Evolutionary conservation across 2,329 filamentous ascomycete genomes (phyloP).

Genomic region (Penicillium digitatum): DNA sequence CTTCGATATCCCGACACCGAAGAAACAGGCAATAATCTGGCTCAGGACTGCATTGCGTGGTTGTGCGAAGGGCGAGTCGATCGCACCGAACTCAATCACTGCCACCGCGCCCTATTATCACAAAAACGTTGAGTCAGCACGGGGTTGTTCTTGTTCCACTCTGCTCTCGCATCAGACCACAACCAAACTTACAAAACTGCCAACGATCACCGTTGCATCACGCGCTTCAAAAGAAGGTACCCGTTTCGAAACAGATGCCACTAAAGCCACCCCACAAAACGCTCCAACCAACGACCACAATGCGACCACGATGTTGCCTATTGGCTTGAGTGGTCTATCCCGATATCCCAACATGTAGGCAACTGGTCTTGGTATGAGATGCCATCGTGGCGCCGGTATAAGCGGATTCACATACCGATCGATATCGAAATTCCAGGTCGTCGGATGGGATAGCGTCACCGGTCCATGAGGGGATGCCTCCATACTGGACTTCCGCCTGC

Average conservation of each 20-base stretch:
- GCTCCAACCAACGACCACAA: constrained; percentile 64
- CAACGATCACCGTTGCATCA: constrained; percentile 60
- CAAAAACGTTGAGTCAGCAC: neutral
- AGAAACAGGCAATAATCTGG: constrained; percentile 60
- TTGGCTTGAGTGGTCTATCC: constrained; percentile 29
- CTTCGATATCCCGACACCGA: constrained; percentile 62
- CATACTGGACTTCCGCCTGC: constrained; percentile 1
- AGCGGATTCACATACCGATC: constrained; percentile 71
- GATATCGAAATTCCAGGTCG: constrained; percentile 61
- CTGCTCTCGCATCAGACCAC: neutral
- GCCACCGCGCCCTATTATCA: constrained; percentile 62
- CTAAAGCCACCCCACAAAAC: constrained; percentile 58
- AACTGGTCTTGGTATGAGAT: constrained; percentile 60
- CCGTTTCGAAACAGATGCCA: constrained; percentile 55
- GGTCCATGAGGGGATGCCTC: neutral
- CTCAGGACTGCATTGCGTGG: constrained; percentile 66
- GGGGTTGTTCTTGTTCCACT: neutral
- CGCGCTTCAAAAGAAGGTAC: constrained; percentile 53
- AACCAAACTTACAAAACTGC: constrained; percentile 59
- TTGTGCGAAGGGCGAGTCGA: constrained; percentile 68
- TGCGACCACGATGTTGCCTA: constrained; percentile 58
- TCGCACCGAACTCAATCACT: constrained; percentile 69
- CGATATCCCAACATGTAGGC: constrained; percentile 67
- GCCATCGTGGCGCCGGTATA: constrained; percentile 63
- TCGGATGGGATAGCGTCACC: constrained; percentile 21